These are phyloP conservation scores for Sugiyamaella valdiviana DNA, from an alignment of 805 yeast species.

Conservation along the genomic window DNA sequence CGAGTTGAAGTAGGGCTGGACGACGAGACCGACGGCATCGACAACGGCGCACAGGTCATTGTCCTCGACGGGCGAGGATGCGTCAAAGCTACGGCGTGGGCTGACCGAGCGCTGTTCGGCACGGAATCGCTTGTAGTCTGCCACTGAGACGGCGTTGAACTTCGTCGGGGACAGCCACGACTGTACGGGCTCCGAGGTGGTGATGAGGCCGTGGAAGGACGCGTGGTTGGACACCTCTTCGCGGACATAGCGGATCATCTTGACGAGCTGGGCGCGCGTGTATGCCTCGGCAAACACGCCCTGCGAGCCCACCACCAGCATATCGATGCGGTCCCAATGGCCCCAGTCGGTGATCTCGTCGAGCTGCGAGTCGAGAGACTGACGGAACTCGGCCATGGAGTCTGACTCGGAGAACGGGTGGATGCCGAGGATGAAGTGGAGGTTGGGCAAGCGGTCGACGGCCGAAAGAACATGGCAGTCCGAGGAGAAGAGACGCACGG, in stretches of 20 bases:
- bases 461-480: slow-evolving; percentile 23
- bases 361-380: slow-evolving; percentile 14
- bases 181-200: slow-evolving; percentile 84
- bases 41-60: slow-evolving; percentile 69
- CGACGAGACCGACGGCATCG: slow-evolving; percentile 74
- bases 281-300: slow-evolving; percentile 20
- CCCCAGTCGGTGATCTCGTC: slow-evolving; percentile 15
- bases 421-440: slow-evolving; percentile 19
- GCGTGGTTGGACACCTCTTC: slow-evolving; percentile 1
- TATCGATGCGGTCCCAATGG: slow-evolving; percentile 17
- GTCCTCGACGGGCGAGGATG: slow-evolving; percentile 28
- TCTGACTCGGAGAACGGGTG: slow-evolving; percentile 14
- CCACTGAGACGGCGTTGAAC: slow-evolving; percentile 18
- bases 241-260: slow-evolving; percentile 17
- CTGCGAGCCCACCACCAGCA: slow-evolving; percentile 23
- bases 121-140: slow-evolving; percentile 26
- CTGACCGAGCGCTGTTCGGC: not conserved
- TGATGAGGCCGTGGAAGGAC: slow-evolving; percentile 44
- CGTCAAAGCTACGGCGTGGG: not conserved
- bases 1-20: slow-evolving; percentile 66
- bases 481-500: slow-evolving; percentile 17
- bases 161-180: slow-evolving; percentile 35
- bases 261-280: slow-evolving; percentile 17
- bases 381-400: slow-evolving; percentile 4
- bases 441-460: slow-evolving; percentile 6